Conservation (phyloP, 164 flowering plant genomes). For the Macadamia tetraphylla region DNA sequence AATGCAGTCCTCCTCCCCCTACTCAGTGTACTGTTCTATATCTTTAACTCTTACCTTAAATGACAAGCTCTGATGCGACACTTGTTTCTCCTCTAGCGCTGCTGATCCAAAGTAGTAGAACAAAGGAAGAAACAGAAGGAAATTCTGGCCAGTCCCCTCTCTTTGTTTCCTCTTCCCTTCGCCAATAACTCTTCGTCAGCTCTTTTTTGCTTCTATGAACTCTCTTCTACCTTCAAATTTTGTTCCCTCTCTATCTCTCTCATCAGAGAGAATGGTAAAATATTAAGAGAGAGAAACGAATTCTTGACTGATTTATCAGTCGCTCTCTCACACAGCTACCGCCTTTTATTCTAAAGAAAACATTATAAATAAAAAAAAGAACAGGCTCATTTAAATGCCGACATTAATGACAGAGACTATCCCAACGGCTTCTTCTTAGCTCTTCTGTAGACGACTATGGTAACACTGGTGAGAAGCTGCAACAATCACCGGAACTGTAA, state of each 20-base stretch:
- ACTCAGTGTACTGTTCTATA: neutral
- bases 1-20: neutral
- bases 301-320: neutral
- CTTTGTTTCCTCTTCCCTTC: no score
- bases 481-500: neutral
- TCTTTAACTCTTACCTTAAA: slow-evolving; percentile 7
- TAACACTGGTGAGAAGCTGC: no score
- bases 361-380: neutral
- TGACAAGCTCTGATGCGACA: neutral
- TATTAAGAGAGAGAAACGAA: no score
- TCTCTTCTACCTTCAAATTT: neutral
- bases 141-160: neutral
- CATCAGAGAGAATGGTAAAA: slow-evolving; percentile 8
- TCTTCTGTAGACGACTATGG: neutral
- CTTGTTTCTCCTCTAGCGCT: neutral
- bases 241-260: slow-evolving; percentile 9
- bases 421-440: neutral
- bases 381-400: slow-evolving; percentile 5
- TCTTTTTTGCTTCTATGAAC: neutral
- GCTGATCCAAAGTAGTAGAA: neutral
- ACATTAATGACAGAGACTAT: slow-evolving; percentile 3
- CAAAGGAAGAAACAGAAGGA: neutral
- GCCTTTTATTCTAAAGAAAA: neutral
- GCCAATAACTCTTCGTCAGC: neutral
- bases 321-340: neutral